Base-by-base conservation (phyloP, 2,329 filamentous ascomycete species). In the Cladosporium sp. region DNA sequence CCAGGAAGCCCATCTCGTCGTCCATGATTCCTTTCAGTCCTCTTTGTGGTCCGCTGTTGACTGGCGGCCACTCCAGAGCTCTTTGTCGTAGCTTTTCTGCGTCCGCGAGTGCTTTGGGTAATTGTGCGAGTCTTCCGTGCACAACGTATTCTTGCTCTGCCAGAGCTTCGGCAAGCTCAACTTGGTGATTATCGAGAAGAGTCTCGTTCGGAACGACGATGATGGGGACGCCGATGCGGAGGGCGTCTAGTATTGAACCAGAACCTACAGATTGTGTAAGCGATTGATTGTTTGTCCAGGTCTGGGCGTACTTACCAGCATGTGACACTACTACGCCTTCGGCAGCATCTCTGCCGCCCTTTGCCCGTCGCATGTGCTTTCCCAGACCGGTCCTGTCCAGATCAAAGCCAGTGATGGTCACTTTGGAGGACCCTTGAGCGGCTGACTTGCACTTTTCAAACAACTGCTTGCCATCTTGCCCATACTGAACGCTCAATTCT, bases 161-260 rank as follows among this genome's bases (percentile, higher is more conserved):
- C 57, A 97, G 81, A 63, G 90, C 86, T 50, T 85, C 79, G 0
- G 93, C 93, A 56, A 99, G 82, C 71, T 97, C 91, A 19, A 85
- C 82, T 73, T 99, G 94, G 70, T 99, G 94, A 67, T 99, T 93
- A 68, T 95, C 86, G 65, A 96, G 81, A 0, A 99, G 81, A 6
- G 79, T 78, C 1, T 85, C 81, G 71, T 99, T 99, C 2, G 93
- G 89, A 2, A 99, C 91, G 0, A 96, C 90, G 50, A 99, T 82
- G n/a, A 97, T 77, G 2, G 90, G 87, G 0, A 91, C 77, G 13
- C 84, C 83, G 53, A 89, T 77, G 42, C 89, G 84, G 61, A 95
- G 83, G 0, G 87, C 90, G 70, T 92, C 91, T 0, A 97, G 80
- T 25, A 97, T 91, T 3, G 90, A 91, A 8, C 94, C 94, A 12